A percentile compares a stretch with the other conserved stretches of the same genome.
These are phyloP conservation scores for Flaveria brownii DNA, from an alignment of 129 eudicot species.

Conservation along the genomic window DNA sequence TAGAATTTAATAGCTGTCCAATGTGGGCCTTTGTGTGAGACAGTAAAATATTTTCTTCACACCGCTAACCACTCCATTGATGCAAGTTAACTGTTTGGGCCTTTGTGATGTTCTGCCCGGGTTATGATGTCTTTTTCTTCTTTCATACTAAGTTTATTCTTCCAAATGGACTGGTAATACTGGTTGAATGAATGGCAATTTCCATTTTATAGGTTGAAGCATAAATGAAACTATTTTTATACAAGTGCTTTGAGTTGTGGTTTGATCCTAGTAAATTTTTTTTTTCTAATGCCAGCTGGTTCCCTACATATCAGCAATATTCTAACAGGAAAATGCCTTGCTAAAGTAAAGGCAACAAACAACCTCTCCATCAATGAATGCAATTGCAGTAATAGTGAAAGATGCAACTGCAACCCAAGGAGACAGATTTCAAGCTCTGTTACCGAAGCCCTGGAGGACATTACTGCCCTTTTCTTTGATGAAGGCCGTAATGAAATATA, in stretches of 20 bases:
- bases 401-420: slow-evolving; percentile 44
- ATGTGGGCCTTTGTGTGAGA: neutral
- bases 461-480: slow-evolving; percentile 77
- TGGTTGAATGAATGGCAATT: neutral
- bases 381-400: slow-evolving; percentile 38
- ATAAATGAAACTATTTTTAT: neutral
- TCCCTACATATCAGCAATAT: slow-evolving; percentile 85
- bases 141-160: neutral
- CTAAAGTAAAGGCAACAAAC: slow-evolving; percentile 66
- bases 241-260: neutral
- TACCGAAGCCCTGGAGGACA: slow-evolving; percentile 77
- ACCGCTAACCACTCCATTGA: too few relatives aligned
- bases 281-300: slow-evolving; percentile 54
- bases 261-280: neutral
- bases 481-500: slow-evolving; percentile 89
- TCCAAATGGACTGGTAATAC: neutral
- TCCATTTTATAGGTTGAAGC: neutral
- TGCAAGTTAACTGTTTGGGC: neutral
- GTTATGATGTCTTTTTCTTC: neutral
- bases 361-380: slow-evolving; percentile 45
- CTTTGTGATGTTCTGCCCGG: neutral
- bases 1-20: neutral
- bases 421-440: slow-evolving; percentile 59
- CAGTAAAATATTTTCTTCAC: too few relatives aligned
- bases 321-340: slow-evolving; percentile 82